A percentile compares a stretch with the other conserved stretches of the same genome.
Evolutionary conservation across 2,329 filamentous ascomycete genomes (phyloP).

Genomic region (Diaporthe batatas): DNA sequence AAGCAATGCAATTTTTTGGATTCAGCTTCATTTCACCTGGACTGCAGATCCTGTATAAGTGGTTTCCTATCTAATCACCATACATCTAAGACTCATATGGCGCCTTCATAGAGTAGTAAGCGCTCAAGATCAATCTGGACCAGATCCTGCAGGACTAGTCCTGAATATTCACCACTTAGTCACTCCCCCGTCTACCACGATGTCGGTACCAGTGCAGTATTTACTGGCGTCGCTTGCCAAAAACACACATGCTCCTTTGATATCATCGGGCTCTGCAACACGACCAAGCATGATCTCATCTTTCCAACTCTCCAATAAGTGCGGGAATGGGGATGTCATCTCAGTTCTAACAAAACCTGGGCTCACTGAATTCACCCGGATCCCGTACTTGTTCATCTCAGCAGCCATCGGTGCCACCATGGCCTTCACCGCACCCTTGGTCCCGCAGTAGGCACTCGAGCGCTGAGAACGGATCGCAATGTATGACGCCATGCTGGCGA

Average conservation of each 20-base stretch:
- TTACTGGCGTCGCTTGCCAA: slow-evolving; percentile 61
- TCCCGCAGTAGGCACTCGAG: slow-evolving; percentile 61
- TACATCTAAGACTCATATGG: too few relatives aligned
- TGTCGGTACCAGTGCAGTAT: slow-evolving; percentile 58
- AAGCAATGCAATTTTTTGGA: not conserved
- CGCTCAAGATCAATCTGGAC: too few relatives aligned
- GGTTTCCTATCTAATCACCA: too few relatives aligned
- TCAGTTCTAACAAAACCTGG: slow-evolving; percentile 56
- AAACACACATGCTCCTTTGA: slow-evolving; percentile 62
- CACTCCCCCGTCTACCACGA: slow-evolving; percentile 60
- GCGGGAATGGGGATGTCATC: slow-evolving; percentile 56
- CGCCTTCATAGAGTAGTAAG: too few relatives aligned
- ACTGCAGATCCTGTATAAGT: too few relatives aligned
- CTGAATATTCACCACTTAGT: slow-evolving; percentile 52
- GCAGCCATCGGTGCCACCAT: slow-evolving; percentile 63
- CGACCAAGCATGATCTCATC: slow-evolving; percentile 62
- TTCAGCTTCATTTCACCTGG: too few relatives aligned
- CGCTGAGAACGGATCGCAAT: slow-evolving; percentile 64
- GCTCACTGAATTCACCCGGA: slow-evolving; percentile 57
- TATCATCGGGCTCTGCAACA: slow-evolving; percentile 63
- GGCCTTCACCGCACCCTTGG: slow-evolving; percentile 60
- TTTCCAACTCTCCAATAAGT: slow-evolving; percentile 63
- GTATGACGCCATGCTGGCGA: slow-evolving; percentile 66
- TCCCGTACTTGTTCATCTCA: slow-evolving; percentile 55
- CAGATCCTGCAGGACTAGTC: too few relatives aligned